These are phyloP conservation scores for Aureobasidium musti DNA, from an alignment of 2,329 filamentous ascomycete species.

Conservation along the genomic window DNA sequence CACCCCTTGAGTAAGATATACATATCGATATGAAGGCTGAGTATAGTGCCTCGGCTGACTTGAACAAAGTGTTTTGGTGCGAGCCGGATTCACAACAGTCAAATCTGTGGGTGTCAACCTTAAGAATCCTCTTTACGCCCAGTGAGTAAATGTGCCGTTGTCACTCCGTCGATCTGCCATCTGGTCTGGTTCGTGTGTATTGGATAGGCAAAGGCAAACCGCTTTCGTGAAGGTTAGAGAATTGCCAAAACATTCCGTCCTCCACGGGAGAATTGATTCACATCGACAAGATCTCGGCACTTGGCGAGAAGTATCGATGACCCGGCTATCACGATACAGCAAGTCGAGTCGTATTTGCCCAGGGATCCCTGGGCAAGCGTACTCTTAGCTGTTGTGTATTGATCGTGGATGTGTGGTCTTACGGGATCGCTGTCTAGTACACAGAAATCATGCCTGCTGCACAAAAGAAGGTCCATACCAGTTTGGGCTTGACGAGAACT, in stretches of 20 bases:
- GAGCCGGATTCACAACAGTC: constrained; percentile 43
- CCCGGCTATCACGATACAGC: not conserved
- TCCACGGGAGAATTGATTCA: not conserved
- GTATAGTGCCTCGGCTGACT: constrained; percentile 8
- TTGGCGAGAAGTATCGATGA: not conserved
- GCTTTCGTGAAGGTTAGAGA: not conserved
- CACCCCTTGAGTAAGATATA: constrained; percentile 43
- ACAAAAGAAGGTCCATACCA: not conserved
- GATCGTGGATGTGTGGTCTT: too few species aligned
- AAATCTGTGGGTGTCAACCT: constrained; percentile 43
- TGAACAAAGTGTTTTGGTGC: constrained; percentile 40
- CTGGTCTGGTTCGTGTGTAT: not conserved
- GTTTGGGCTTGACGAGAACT: not conserved
- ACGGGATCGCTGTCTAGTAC: too few species aligned
- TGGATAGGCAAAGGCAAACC: not conserved
- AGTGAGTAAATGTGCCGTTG: constrained; percentile 34
- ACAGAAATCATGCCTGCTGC: not conserved
- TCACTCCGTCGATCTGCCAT: not conserved
- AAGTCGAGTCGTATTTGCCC: not conserved
- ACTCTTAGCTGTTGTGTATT: not conserved
- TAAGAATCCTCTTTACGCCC: constrained; percentile 38
- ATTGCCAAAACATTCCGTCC: not conserved
- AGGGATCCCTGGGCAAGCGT: not conserved
- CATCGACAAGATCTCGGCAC: not conserved
- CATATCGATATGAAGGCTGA: not conserved